Evolutionary conservation across 192 early-diverging fungal genomes (phyloP).

Genomic region (Coemansia sp.): DNA sequence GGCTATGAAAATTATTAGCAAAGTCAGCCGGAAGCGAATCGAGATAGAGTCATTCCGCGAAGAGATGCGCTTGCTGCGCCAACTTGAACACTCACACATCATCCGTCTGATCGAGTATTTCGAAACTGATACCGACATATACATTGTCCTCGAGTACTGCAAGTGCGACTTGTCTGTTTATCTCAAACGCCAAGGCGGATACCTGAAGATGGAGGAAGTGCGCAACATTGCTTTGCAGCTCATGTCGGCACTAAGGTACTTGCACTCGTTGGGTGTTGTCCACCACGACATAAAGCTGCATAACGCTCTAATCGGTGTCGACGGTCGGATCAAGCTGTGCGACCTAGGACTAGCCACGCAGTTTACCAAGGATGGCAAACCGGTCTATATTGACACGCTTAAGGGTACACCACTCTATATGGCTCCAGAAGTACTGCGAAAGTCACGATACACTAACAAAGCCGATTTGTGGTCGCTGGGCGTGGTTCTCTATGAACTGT

Average conservation of each 20-base stretch:
- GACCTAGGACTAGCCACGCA: conserved; percentile 60
- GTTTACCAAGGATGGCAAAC: conserved; percentile 46
- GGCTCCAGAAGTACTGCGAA: conserved; percentile 53
- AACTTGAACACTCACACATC: conserved; percentile 55
- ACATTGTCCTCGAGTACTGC: conserved; percentile 60
- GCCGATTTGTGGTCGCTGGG: conserved; percentile 59
- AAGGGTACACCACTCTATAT: conserved; percentile 57
- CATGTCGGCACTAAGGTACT: conserved; percentile 64
- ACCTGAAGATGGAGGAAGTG: conserved; percentile 49
- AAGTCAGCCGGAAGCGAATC: conserved; percentile 34
- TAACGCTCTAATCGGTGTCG: conserved; percentile 68
- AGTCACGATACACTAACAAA: conserved; percentile 56
- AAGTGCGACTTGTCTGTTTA: conserved; percentile 53
- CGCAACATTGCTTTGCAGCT: conserved; percentile 57
- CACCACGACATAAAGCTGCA: conserved; percentile 75
- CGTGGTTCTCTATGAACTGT: conserved; percentile 59
- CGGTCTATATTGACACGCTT: conserved; percentile 45
- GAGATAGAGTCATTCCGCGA: conserved; percentile 58
- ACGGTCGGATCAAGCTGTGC: conserved; percentile 60
- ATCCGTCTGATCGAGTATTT: conserved; percentile 58
- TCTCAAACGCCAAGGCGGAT: conserved; percentile 43
- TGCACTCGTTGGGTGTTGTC: conserved; percentile 70
- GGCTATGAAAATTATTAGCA: conserved; percentile 57
- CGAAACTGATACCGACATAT: conserved; percentile 53
- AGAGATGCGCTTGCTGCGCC: conserved; percentile 55